Percentiles rank a stretch among this genome's conserved stretches.
phyloP scores from a whole-genome alignment of 345 rosid genomes.

The Camelina hispida region DNA sequence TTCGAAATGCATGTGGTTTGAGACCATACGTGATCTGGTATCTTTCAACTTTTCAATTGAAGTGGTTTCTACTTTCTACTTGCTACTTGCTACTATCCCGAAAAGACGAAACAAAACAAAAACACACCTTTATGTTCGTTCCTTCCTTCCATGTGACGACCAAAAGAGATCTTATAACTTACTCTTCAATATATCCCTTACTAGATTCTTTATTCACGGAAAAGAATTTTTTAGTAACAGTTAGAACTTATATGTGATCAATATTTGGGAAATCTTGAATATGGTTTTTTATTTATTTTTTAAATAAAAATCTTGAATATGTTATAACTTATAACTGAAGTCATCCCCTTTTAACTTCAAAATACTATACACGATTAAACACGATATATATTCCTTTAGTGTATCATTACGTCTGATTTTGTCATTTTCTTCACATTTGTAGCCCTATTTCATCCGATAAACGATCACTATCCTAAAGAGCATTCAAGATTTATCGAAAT shows the following conservation, averaged over 20 bases:
- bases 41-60: conserved; percentile 33
- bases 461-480: background rate
- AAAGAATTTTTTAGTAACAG: conserved; percentile 20
- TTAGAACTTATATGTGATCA: conserved; percentile 28
- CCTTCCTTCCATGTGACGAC: conserved; percentile 41
- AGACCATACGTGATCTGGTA: conserved; percentile 27
- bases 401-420: background rate
- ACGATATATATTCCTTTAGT: conserved; percentile 1
- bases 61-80: conserved; percentile 10
- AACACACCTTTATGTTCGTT: conserved; percentile 13
- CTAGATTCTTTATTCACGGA: conserved; percentile 40
- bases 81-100: conserved; percentile 8
- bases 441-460: conserved; percentile 22
- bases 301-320: no score
- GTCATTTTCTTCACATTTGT: conserved; percentile 12
- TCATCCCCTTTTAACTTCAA: background rate
- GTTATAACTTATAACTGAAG: background rate
- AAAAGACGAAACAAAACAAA: conserved; percentile 35
- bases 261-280: background rate
- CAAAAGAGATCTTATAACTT: conserved; percentile 38
- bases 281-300: background rate
- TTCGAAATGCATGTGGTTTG: conserved; percentile 33
- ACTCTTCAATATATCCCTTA: conserved; percentile 25
- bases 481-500: conserved; percentile 6
- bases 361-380: conserved; percentile 14